Evolutionary conservation across 768 basidiomycete species (phyloP), one percentile per base, ranked within the genome.

Genomic region (Hirschioporus abietinus): DNA sequence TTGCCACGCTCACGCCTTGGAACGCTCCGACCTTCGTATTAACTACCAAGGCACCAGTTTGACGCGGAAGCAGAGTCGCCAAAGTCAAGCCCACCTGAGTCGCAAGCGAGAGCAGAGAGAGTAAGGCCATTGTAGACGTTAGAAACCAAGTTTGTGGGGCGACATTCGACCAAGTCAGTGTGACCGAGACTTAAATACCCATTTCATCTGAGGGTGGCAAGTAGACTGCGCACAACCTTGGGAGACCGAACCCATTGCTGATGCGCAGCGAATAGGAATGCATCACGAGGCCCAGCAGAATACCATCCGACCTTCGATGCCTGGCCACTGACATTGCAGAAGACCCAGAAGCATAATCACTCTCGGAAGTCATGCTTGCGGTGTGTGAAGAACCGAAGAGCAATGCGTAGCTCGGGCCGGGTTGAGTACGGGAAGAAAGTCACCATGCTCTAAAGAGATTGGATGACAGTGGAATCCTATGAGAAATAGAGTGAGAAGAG

Each of bases 21-120:
- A 86, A 86, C 0, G 75, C 78, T 5, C 86, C 86, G 7, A 77
- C 79, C 10, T 73, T 76, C 9, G 83, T 70, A 6, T 65, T 67
- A 18, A 85, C 76, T 20, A 83, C 79, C 24, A 81, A 74, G n/a
- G 71, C 68, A 10, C 69, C 66, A 74, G 64, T 7, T 42, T 30
- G 30, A 20, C 42, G 42, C 42, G 42, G 42, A 15, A 52, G 42
- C 42, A 52, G 42, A 52, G 15, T 10, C 42, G 42, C 42, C 42
- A 52, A 52, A 52, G 42, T 52, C 20, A 20, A 52, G 34, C 30
- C 2, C 20, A 25, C 10, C 59, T 57, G 34, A 42, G 61, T 2
- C 12, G 58, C 24, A 58, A 65, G 42, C 3, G 3, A 65, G 35
- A 35, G 25, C 35, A 65, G 69, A 62, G 27, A 68, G 58, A 42